Conservation (phyloP, 768 basidiomycete genomes). For the Auricularia heimuer region DNA sequence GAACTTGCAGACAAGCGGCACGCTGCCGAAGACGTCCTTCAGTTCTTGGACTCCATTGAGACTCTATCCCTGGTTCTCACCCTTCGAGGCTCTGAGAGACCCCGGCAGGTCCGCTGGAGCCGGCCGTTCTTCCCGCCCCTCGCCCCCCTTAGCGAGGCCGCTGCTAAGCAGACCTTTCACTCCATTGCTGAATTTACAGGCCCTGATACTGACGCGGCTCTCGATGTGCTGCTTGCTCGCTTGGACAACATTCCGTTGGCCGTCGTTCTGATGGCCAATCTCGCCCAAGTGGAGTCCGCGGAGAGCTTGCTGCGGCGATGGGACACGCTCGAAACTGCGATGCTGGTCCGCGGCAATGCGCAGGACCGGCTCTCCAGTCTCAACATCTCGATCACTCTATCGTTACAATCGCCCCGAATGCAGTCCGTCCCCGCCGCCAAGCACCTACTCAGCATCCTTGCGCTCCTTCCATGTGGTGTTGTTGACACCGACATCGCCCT, state of each 20-base stretch:
- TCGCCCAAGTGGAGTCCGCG: constrained; percentile 8
- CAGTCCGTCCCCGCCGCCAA: constrained; percentile 13
- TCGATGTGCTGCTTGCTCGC: constrained; percentile 11
- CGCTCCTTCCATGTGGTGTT: constrained; percentile 19
- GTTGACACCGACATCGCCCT: constrained; percentile 9
- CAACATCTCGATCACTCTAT: constrained; percentile 16
- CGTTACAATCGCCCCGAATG: constrained; percentile 15
- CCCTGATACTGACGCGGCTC: constrained; percentile 9
- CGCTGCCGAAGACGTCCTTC: constrained; percentile 13
- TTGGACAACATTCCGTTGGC: constrained; percentile 17
- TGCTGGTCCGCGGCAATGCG: constrained; percentile 4
- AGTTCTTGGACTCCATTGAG: constrained; percentile 8
- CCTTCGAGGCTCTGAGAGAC: constrained; percentile 16
- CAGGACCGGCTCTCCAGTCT: constrained; percentile 9
- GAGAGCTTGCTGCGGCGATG: constrained; percentile 6
- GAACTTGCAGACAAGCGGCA: constrained; percentile 10
- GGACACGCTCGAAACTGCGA: constrained; percentile 1
- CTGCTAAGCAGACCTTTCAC: constrained; percentile 13
- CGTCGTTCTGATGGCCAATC: constrained; percentile 26
- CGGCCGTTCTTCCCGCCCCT: constrained; percentile 13
- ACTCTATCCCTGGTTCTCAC: constrained; percentile 14
- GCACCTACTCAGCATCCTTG: constrained; percentile 15
- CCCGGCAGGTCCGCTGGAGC: constrained; percentile 14
- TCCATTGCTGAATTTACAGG: constrained; percentile 15
- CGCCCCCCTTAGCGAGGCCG: constrained; percentile 11